phyloP scores from a whole-genome alignment of 495 filamentous ascomycete genomes.

The Xylaria acuta region DNA sequence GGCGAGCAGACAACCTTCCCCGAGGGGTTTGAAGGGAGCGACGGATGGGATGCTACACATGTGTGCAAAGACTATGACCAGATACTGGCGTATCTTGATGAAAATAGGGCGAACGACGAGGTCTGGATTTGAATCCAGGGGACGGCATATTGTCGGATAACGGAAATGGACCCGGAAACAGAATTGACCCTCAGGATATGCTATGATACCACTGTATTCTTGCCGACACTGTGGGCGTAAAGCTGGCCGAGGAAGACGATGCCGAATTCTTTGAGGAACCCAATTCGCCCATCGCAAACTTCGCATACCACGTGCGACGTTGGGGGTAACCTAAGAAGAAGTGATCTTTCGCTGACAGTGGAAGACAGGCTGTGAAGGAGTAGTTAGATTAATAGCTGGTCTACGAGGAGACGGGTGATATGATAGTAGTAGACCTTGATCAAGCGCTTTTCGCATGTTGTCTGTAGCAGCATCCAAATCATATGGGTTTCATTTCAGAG shows the following conservation, averaged over 20 bases:
- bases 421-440: background rate
- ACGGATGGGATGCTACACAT: constrained; percentile 57
- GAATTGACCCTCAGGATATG: too few species aligned
- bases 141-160: too few species aligned
- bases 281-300: too few species aligned
- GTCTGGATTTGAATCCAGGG: background rate
- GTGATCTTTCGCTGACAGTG: background rate
- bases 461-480: too few species aligned
- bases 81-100: constrained; percentile 27
- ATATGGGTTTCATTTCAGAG: too few species aligned
- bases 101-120: background rate
- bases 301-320: background rate
- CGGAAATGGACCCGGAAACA: background rate
- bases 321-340: background rate
- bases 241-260: background rate
- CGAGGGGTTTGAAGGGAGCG: constrained; percentile 45
- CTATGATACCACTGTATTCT: background rate
- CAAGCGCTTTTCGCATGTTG: background rate
- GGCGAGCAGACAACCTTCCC: constrained; percentile 53
- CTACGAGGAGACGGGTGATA: background rate
- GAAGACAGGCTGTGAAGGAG: background rate
- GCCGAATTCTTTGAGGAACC: background rate
- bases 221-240: background rate
- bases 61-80: constrained; percentile 51
- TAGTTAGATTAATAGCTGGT: background rate